phyloP scores from a whole-genome alignment of 768 basidiomycete genomes.

The Leccinum uliginosum region DNA sequence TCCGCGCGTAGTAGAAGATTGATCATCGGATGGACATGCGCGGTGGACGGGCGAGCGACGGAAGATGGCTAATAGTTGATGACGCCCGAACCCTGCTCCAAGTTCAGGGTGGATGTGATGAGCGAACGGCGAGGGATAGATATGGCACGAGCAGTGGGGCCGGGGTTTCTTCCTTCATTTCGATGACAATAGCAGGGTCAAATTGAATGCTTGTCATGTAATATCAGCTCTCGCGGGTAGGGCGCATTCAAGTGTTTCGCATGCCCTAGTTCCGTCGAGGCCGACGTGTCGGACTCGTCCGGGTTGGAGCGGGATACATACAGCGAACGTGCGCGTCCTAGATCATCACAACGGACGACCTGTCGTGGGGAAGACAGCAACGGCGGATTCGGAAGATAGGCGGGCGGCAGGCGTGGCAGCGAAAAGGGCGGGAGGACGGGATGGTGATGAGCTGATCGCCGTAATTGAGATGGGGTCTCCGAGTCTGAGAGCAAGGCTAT shows the following conservation, averaged over 20 bases:
- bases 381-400: not conserved
- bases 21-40: slow-evolving; percentile 20
- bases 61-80: slow-evolving; percentile 6
- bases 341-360: not conserved
- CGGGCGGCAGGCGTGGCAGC: not conserved
- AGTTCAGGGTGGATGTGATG: slow-evolving; percentile 15
- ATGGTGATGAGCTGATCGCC: slow-evolving; percentile 4
- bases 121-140: slow-evolving; percentile 6
- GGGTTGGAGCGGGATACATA: not conserved
- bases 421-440: not conserved
- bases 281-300: not conserved
- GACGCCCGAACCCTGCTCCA: slow-evolving; percentile 3
- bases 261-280: slow-evolving; percentile 1
- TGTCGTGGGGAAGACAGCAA: not conserved
- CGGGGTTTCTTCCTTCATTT: slow-evolving; percentile 18
- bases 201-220: not conserved
- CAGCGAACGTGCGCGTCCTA: not conserved
- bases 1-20: slow-evolving; percentile 22
- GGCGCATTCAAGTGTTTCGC: not conserved
- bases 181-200: not conserved
- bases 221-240: slow-evolving; percentile 3
- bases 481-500: slow-evolving; percentile 1
- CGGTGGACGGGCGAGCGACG: slow-evolving; percentile 11
- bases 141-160: slow-evolving; percentile 5
- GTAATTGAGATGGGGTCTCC: slow-evolving; percentile 8